Evolutionary conservation across 2,329 filamentous ascomycete genomes (phyloP), one percentile per base, ranked within the genome.

Genomic region (Verruconis gallopava): DNA sequence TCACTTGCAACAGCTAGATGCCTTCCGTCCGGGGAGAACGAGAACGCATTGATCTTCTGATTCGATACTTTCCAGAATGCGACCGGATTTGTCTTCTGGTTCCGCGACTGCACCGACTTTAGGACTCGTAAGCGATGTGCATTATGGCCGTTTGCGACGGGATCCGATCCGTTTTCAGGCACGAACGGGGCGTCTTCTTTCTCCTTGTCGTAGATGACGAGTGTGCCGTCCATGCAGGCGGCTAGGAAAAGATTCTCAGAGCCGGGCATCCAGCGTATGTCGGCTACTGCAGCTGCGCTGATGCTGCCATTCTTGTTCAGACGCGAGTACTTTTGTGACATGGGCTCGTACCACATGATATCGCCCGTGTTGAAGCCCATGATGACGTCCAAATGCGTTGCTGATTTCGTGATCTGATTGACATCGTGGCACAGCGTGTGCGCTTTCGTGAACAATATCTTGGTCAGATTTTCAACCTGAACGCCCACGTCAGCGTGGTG

Each of bases 341-440:
- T 84, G 9, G 91, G 88, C 61, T 98, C 91, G 68, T 91, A 96
- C 91, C 91, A 98, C 47, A 98, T 89, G 37, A 98, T 86, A 59
- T 98, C 91, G 30, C 88, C 86, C 0, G 88, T 93, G 4, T 89
- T 95, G 55, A 94, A 96, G 1, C 91, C 91, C 77, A 98, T 83
- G 44, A 94, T 78, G 15, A 98, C 70, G 57, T 98, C 91, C 33
- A 98, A 71, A 55, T 96, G 89, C 4, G 72, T 77, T 3, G 73
- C 57, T 39, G 76, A 79, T 61, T 89, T 94, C 9, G 88, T 95
- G 42, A 83, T 57, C 34, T 75, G 66, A 56, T 98, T 96, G 33
- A 94, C 77, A 59, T 96, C 89, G 57, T 98, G 91, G 52, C 88
- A 95, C 34, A 96, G 67, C 54, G 88, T 89, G 58, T 98, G 88